Conservation (phyloP, 1,139 yeast genomes). For the Meyerozyma sp. region DNA sequence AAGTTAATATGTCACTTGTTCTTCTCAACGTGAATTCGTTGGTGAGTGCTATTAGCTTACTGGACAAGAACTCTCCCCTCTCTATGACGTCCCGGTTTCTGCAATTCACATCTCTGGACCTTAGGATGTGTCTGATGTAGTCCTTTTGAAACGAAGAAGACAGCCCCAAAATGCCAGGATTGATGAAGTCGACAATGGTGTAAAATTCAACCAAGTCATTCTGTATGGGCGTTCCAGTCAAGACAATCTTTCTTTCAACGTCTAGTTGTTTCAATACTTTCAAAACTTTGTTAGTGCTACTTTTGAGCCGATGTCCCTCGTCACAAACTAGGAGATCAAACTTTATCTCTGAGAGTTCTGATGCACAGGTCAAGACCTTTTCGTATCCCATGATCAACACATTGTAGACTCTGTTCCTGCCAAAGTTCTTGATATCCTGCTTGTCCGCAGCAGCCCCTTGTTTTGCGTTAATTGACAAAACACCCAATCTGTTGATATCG, state of each 20-base stretch:
- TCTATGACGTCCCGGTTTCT: constrained; percentile 42
- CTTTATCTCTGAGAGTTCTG: constrained; percentile 43
- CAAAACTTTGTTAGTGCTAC: constrained; percentile 61
- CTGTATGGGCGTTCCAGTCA: constrained; percentile 95
- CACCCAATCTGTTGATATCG: constrained; percentile 56
- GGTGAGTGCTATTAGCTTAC: constrained; percentile 58
- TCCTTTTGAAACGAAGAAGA: constrained; percentile 58
- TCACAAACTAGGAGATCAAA: constrained; percentile 86
- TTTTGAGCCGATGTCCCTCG: constrained; percentile 89
- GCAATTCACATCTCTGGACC: constrained; percentile 72
- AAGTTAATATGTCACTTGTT: constrained; percentile 57
- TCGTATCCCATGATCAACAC: constrained; percentile 87
- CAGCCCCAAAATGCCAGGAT: constrained; percentile 76
- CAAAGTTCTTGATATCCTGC: constrained; percentile 55
- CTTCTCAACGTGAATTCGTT: constrained; percentile 69
- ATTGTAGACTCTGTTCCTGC: constrained; percentile 68
- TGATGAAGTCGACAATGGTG: constrained; percentile 74
- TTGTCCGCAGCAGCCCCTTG: constrained; percentile 48
- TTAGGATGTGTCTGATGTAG: constrained; percentile 66
- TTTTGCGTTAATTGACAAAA: constrained; percentile 47
- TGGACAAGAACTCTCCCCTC: constrained; percentile 58
- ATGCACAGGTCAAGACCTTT: constrained; percentile 55
- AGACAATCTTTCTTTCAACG: constrained; percentile 53
- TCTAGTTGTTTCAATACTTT: constrained; percentile 54
- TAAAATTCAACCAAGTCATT: constrained; percentile 83